Evolutionary conservation across 2,329 filamentous ascomycete species (phyloP), one percentile per base, ranked within the genome.

Genomic region (Trichophyton rubrum): DNA sequence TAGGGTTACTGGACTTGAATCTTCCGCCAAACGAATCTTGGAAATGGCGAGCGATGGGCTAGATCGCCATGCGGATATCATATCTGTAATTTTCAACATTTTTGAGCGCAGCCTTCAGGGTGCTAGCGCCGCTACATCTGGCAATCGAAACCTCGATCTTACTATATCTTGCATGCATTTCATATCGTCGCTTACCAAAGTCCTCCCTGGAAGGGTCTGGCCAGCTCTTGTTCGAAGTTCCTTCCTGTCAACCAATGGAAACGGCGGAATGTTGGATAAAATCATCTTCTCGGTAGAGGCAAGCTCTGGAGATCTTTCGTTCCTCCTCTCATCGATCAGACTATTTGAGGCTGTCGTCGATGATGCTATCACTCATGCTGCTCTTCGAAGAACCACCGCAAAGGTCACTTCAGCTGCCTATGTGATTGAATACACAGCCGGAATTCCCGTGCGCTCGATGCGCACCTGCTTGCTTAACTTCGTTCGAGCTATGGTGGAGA

Each of bases 181-280:
- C 68, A 77, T 95, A 41, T 82, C 87, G 66, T 84, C 86, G 2
- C 76, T 95, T 17, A 73, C 93, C 27, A 79, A 81, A 8, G 67
- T 87, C n/a, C 83, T 87, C 58, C 92, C 93, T 0, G 88, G 87
- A 61, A 82, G 91, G 62, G 85, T 96, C 4, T 97, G 93, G 91
- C 90, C 92, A 2, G 89, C 92, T 70, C 81, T 99, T 67, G 84
- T 86, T 2, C 85, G 89, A 61, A 95, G 89, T 71, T 84, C 86
- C 64, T 77, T 99, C 17, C 79, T 99, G 53, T 87, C 88, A 66
- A 82, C 85, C 4, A 86, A 90, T 65, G 85, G 88, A 8, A 86
- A 85, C 64, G 85, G 85, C 13, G 89, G 90, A 9, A 85, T 87
- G 63, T 80, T 99, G 63, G 83, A 86, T 43, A 84, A 84, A 57